These are phyloP conservation scores for Lepidium sativum DNA, from an alignment of 345 rosid species.

Conservation along the genomic window DNA sequence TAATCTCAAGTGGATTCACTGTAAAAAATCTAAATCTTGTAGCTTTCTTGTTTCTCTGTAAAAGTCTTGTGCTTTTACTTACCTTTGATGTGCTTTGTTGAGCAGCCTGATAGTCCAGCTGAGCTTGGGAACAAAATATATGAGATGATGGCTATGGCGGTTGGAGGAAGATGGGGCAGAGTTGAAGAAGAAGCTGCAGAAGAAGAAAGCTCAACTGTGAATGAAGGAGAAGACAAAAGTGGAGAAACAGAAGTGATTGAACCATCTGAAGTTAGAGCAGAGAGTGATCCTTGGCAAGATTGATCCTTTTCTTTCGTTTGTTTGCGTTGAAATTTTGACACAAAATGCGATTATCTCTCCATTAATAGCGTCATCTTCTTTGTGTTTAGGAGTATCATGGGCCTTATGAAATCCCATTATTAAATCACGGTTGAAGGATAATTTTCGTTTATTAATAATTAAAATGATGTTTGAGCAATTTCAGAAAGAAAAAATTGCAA, in stretches of 20 bases:
- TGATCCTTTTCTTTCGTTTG: not conserved
- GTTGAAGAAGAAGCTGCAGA: conserved; percentile 38
- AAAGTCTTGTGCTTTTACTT: not conserved
- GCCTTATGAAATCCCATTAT: too few species aligned
- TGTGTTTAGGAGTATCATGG: conserved; percentile 2
- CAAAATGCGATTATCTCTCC: not conserved
- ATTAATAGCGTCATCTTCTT: not conserved
- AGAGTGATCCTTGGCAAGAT: conserved; percentile 89
- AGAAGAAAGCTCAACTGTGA: conserved; percentile 18
- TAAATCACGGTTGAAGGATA: too few species aligned
- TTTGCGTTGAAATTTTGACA: conserved; percentile 9
- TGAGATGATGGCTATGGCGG: conserved; percentile 98
- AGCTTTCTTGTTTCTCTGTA: not conserved
- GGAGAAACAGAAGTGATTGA: conserved; percentile 64
- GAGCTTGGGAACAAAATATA: conserved; percentile 93
- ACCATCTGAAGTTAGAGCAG: conserved; percentile 84
- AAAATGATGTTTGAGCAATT: too few species aligned
- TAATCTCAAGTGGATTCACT: conserved; percentile 91
- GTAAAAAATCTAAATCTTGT: conserved; percentile 33
- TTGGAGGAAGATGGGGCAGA: conserved; percentile 98
- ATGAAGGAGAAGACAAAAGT: conserved; percentile 8
- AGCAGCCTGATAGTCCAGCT: conserved; percentile 96
- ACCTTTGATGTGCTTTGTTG: not conserved
- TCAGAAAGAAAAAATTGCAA: too few species aligned
- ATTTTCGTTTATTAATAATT: too few species aligned